These are phyloP conservation scores for Geosiphon pyriformis DNA, from an alignment of 192 early-diverging fungal species.

Conservation along the genomic window DNA sequence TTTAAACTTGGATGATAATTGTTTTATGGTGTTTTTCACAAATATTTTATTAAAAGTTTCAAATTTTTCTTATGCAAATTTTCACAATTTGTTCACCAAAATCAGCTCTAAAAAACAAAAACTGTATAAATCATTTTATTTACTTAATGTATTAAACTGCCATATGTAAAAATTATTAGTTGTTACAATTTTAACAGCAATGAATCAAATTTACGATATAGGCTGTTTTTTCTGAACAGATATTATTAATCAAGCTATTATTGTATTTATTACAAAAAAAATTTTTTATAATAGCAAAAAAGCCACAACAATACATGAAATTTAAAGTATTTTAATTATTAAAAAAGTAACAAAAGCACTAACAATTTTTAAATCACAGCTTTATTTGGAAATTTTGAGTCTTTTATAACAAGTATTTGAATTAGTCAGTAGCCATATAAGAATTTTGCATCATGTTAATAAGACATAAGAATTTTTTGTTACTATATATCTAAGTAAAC, in stretches of 20 bases:
- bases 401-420: conserved; percentile 1
- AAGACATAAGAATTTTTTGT: neutral
- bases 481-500: conserved; percentile 6
- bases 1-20: neutral
- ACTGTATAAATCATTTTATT: conserved; percentile 11
- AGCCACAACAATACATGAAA: neutral
- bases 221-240: neutral
- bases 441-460: conserved; percentile 8
- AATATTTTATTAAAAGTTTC: conserved; percentile 4
- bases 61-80: conserved; percentile 5
- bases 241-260: neutral
- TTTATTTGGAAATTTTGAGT: conserved; percentile 5
- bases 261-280: neutral
- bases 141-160: conserved; percentile 5
- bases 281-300: neutral
- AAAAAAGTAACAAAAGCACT: conserved; percentile 2
- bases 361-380: neutral
- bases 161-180: neutral
- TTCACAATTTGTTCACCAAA: neutral
- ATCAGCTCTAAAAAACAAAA: neutral
- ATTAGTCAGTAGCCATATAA: conserved; percentile 9
- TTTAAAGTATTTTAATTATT: neutral
- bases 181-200: conserved; percentile 8
- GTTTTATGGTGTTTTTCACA: conserved; percentile 13
- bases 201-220: conserved; percentile 1